Evolutionary conservation across 768 basidiomycete species (phyloP), one percentile per base, ranked within the genome.

Genomic region (Psilocybe subaeruginosa): DNA sequence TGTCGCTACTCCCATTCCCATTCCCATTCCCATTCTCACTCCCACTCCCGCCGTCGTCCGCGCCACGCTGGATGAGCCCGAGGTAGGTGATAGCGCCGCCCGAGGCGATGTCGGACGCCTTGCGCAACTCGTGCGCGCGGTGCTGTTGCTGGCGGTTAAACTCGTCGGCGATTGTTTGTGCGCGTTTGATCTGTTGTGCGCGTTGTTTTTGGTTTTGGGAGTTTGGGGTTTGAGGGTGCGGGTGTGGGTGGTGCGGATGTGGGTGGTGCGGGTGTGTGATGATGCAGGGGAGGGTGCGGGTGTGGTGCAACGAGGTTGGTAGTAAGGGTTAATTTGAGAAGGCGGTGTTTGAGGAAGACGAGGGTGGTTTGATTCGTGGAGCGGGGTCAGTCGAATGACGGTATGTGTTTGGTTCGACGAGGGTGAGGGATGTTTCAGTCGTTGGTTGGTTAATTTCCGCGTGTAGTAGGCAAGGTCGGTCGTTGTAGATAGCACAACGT

Each of bases 121-220:
- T 90, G 64, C 86, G 84, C 7, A 87, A 87, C 31, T 62, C 89
- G 55, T 83, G 85, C 23, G 86, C 84, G 64, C 87, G 83, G 56
- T 83, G 82, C 61, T 86, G 80, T 2, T 85, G 85, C 68, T 90
- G 82, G 66, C 84, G 82, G 63, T 90, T 78, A 68, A 89, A 89
- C 69, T 93, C 90, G 17, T 83, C 78, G 72, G 91, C 88, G 69
- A 94, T 78, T 11, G 82, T 78, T 68, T 89, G 85, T 23, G 90
- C 90, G 27, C 80, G 78, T 39, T 75, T 74, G 49, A 73, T 66
- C 66, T 93, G 81, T 17, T 23, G 23, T 23, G 23, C 23, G 23
- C 0, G 23, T 2, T 19, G 19, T 19, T 23, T 23, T 23, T 23
- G 23, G 23, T 66, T 93, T 81, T 14, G 19, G 16, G 30, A 16